Conservation (phyloP, 805 yeast species). For the Lachancea mirantina region DNA sequence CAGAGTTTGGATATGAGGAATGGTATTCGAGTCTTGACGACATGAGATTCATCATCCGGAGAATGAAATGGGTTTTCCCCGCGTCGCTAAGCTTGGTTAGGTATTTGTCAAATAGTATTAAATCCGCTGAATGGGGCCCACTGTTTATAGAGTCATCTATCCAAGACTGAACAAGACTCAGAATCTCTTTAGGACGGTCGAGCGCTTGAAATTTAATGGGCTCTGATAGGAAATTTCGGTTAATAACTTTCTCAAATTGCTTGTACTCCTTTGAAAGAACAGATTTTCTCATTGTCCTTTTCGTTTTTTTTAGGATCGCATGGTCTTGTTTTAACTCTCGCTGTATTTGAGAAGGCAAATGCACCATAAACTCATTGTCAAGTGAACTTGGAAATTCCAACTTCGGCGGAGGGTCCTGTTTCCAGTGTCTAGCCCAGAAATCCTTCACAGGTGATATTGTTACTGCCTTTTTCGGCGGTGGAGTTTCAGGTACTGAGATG, state of each 20-base stretch:
- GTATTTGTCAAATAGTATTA: conserved; percentile 32
- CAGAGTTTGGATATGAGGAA: conserved; percentile 7
- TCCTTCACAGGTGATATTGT: conserved; percentile 10
- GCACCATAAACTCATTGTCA: conserved; percentile 58
- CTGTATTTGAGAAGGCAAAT: conserved; percentile 60
- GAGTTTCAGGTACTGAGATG: conserved; percentile 6
- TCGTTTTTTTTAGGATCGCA: conserved; percentile 20
- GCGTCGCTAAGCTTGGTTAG: conserved; percentile 24
- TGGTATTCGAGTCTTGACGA: conserved; percentile 17
- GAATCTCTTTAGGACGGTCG: conserved; percentile 31
- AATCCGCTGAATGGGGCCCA: conserved; percentile 38
- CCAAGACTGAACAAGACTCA: conserved; percentile 34
- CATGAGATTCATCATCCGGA: conserved; percentile 19
- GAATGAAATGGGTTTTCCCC: conserved; percentile 23
- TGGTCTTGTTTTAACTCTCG: conserved; percentile 52
- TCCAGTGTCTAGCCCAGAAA: conserved; percentile 11
- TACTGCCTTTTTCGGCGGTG: conserved; percentile 1
- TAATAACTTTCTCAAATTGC: conserved; percentile 18
- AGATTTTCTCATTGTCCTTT: conserved; percentile 7
- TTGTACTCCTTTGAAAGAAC: conserved; percentile 15
- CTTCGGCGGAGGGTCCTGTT: conserved; percentile 9
- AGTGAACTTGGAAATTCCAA: conserved; percentile 32
- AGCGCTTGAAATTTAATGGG: conserved; percentile 32
- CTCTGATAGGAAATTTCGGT: conserved; percentile 18
- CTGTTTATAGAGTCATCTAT: conserved; percentile 25